A percentile compares a stretch with the other conserved stretches of the same genome.
Evolutionary conservation across 1,139 yeast species (phyloP).

Genomic region (Saccharomyces pastorianus): DNA sequence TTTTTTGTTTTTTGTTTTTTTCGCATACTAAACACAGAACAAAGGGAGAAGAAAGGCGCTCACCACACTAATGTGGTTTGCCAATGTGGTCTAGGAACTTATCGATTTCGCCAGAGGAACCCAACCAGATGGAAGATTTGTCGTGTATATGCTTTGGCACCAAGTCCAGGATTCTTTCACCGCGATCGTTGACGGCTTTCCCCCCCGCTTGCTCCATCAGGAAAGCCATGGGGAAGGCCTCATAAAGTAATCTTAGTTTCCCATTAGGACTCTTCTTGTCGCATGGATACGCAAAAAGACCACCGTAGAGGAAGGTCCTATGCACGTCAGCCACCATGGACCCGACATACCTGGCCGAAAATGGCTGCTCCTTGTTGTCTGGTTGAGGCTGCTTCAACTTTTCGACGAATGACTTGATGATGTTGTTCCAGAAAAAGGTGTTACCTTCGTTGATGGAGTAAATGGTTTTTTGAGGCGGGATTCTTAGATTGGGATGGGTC

Average conservation of each 20-base stretch:
- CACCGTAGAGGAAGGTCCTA: slow-evolving; percentile 92
- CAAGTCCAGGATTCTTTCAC: slow-evolving; percentile 80
- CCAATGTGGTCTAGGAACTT: slow-evolving; percentile 41
- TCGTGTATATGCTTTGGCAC: slow-evolving; percentile 88
- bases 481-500: slow-evolving; percentile 69
- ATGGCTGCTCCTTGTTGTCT: slow-evolving; percentile 63
- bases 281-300: slow-evolving; percentile 89
- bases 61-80: slow-evolving; percentile 8
- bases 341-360: slow-evolving; percentile 90
- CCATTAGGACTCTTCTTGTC: slow-evolving; percentile 86
- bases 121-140: slow-evolving; percentile 89
- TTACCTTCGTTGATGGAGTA: slow-evolving; percentile 96
- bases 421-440: slow-evolving; percentile 74
- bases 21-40: neutral
- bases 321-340: slow-evolving; percentile 99
- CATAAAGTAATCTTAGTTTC: slow-evolving; percentile 83
- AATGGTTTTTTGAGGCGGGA: slow-evolving; percentile 62
- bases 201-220: slow-evolving; percentile 97
- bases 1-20: neutral
- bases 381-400: slow-evolving; percentile 71
- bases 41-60: neutral
- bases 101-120: slow-evolving; percentile 72
- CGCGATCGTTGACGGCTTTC: slow-evolving; percentile 79
- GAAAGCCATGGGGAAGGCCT: slow-evolving; percentile 98
- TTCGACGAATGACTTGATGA: slow-evolving; percentile 58